Conservation (phyloP, 768 basidiomycete species). For the Nevesoporus exiguus region DNA sequence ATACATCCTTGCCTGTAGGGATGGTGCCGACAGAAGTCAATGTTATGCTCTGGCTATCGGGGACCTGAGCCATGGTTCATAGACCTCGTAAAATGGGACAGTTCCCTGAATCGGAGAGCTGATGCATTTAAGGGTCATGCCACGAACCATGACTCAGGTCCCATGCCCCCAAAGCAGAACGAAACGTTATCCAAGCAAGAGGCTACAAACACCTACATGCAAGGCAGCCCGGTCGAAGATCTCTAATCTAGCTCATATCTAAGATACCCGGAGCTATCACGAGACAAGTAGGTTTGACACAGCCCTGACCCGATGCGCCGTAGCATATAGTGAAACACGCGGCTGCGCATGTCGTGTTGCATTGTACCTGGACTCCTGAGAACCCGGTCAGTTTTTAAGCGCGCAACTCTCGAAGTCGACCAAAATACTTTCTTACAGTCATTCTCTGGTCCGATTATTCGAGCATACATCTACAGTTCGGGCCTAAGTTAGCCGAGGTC, state of each 20-base stretch:
- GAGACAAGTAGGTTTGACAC: background rate
- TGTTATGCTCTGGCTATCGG: background rate
- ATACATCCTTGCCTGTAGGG: background rate
- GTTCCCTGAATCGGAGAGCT: background rate
- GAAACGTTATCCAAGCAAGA: background rate
- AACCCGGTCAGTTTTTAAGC: background rate
- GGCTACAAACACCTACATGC: background rate
- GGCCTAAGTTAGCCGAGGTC: no score
- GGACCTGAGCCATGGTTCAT: constrained; percentile 6
- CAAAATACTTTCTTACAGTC: background rate
- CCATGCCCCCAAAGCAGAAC: background rate
- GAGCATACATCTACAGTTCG: no score
- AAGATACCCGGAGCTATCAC: background rate
- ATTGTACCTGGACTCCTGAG: background rate
- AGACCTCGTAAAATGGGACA: background rate
- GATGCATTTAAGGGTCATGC: constrained; percentile 3
- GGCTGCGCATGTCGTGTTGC: background rate
- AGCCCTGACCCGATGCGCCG: no score
- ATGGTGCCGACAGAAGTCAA: background rate
- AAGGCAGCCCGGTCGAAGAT: constrained; percentile 8
- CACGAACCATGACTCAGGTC: background rate
- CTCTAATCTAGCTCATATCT: background rate
- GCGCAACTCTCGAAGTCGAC: background rate
- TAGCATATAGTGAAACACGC: background rate
- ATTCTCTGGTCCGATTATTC: no score